phyloP scores from a whole-genome alignment of 352 stramenopile species.

The Phytophthora parvispora region DNA sequence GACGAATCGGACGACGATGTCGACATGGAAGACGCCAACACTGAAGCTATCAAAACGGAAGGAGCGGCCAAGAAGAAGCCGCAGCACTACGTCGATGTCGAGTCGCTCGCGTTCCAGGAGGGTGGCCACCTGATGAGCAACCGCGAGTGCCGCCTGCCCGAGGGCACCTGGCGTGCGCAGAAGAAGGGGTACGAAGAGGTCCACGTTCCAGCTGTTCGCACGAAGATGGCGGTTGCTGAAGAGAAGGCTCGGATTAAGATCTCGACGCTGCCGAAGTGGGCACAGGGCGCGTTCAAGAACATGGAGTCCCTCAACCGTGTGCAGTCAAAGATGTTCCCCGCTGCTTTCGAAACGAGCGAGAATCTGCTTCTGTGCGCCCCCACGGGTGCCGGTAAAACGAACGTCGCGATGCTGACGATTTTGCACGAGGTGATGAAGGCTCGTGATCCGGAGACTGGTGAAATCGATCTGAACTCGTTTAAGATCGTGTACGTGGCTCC shows the following conservation, averaged over 20 bases:
- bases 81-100: constrained; percentile 95
- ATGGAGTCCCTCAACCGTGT: constrained; percentile 99
- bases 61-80: constrained; percentile 60
- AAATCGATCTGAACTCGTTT: constrained; percentile 97
- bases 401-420: constrained; percentile 99
- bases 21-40: constrained; percentile 56
- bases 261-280: constrained; percentile 95
- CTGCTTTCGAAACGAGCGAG: constrained; percentile 94
- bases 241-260: constrained; percentile 92
- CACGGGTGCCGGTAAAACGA: constrained; percentile 99
- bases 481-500: constrained; percentile 99
- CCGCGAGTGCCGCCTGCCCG: constrained; percentile 96
- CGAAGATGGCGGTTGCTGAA: constrained; percentile 76
- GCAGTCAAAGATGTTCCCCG: constrained; percentile 98
- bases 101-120: constrained; percentile 96
- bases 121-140: constrained; percentile 99
- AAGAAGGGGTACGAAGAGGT: constrained; percentile 99
- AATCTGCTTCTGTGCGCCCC: constrained; percentile 99
- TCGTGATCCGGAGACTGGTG: constrained; percentile 74
- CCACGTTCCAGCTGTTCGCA: constrained; percentile 98
- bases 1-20: constrained; percentile 58
- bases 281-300: constrained; percentile 95
- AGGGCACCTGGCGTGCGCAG: constrained; percentile 97
- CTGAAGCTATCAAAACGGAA: constrained; percentile 24
- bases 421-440: constrained; percentile 98